Evolutionary conservation across 2,329 filamentous ascomycete species (phyloP).

Genomic region (Phoma herbarum): DNA sequence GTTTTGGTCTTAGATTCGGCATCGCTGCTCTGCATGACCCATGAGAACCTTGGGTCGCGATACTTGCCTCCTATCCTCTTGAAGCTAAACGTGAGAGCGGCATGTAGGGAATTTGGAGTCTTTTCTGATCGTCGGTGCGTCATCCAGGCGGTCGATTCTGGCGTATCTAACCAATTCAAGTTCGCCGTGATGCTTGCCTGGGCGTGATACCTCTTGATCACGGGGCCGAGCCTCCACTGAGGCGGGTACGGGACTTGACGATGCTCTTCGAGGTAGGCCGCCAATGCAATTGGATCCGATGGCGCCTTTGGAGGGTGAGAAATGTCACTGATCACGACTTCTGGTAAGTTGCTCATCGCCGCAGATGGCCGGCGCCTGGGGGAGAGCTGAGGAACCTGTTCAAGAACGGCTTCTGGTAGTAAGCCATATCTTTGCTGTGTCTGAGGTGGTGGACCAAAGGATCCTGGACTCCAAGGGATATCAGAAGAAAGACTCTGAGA

Average conservation of each 20-base stretch:
- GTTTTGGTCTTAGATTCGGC: slow-evolving; percentile 15
- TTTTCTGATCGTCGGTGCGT: slow-evolving; percentile 30
- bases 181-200: slow-evolving; percentile 22
- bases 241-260: slow-evolving; percentile 44
- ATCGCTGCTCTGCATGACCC: slow-evolving; percentile 36
- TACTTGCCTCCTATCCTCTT: slow-evolving; percentile 37
- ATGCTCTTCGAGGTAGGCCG: slow-evolving; percentile 40
- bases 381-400: background rate
- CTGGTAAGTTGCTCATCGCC: slow-evolving; percentile 8
- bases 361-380: slow-evolving; percentile 2
- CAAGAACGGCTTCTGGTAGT: slow-evolving; percentile 27
- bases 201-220: slow-evolving; percentile 36
- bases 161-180: slow-evolving; percentile 39
- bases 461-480: slow-evolving; percentile 28
- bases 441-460: slow-evolving; percentile 20
- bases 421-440: slow-evolving; percentile 18
- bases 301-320: background rate
- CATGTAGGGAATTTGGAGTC: slow-evolving; percentile 20
- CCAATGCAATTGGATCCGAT: slow-evolving; percentile 26
- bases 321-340: slow-evolving; percentile 7
- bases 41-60: slow-evolving; percentile 37
- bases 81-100: slow-evolving; percentile 38
- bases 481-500: slow-evolving; percentile 23
- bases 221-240: slow-evolving; percentile 40
- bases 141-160: slow-evolving; percentile 35